Evolutionary conservation across 495 filamentous ascomycete genomes (phyloP), one percentile per base, ranked within the genome.

Genomic region (Lasiosphaeria ovina): DNA sequence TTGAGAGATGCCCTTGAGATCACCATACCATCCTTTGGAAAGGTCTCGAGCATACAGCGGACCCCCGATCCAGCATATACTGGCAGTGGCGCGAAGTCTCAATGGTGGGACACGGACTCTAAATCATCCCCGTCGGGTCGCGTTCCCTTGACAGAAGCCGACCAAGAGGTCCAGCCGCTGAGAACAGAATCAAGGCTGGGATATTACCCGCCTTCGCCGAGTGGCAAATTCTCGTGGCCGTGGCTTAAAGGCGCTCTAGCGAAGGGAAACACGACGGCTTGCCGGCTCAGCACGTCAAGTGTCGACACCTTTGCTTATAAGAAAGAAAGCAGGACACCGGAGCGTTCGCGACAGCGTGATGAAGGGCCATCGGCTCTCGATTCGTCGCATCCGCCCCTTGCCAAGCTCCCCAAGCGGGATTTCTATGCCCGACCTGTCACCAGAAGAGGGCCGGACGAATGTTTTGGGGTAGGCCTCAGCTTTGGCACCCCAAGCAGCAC

Each of bases 21-120:
- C 32, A 62, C 67, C 49, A 69, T 76, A 14, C 74, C 76, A 12
- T 55, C 24, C 6, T 51, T 61, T 35, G 33, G 55, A 24, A 66
- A 66, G 44, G 38, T 61, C 1, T 63, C 58, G 12, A 73, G 69
- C 57, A 69, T 74, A 59, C 70, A 68, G 34, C 67, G 57, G 10
- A 73, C 69, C 10, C 69, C 76, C 14, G 71, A 70, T 12, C 64
- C 67, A 7, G 66, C 71, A 5, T 71, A 76, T 47, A 64, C 58
- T 3, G 58, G 40, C 14, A 51, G 44, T 2, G 54, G 44, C 24
- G 33, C 53, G 10, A 34, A 24, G 12, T 59, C 48, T n/a, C 33
- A 48, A 2, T 14, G 9, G 34, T 3, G 35, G 44, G 44, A 6
- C 35, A 49, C 56, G 11, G 55, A 54, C 6, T 31, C 55, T 3